phyloP scores from a whole-genome alignment of 768 basidiomycete species.

The Xanthoconium purpureum region DNA sequence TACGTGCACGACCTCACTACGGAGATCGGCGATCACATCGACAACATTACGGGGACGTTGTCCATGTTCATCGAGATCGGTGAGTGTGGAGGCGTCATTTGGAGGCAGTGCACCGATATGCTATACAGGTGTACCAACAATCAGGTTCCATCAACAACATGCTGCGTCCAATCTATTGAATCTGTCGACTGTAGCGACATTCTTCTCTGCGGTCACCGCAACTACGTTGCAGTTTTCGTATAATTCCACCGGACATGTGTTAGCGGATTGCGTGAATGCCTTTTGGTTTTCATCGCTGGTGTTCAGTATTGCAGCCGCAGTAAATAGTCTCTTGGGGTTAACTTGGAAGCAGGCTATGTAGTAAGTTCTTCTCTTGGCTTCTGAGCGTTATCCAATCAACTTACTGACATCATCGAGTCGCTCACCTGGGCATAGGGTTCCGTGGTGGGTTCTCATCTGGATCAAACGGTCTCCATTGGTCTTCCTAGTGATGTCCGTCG shows the following conservation, averaged over 20 bases:
- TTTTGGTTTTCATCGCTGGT: constrained; percentile 57
- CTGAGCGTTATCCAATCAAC: constrained; percentile 2
- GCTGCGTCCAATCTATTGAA: constrained; percentile 48
- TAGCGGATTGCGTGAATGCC: constrained; percentile 45
- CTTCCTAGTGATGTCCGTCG: constrained; percentile 80
- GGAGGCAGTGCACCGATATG: constrained; percentile 25
- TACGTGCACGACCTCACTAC: constrained; percentile 52
- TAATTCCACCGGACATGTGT: constrained; percentile 28
- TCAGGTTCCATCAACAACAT: constrained; percentile 53
- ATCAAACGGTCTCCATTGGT: constrained; percentile 82
- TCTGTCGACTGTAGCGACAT: constrained; percentile 51
- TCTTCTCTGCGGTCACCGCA: constrained; percentile 54
- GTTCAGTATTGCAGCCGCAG: constrained; percentile 53
- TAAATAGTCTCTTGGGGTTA: constrained; percentile 49
- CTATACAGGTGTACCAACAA: constrained; percentile 49
- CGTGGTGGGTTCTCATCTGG: constrained; percentile 71
- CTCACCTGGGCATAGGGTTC: constrained; percentile 53
- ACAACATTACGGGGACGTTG: constrained; percentile 49
- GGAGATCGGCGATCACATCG: constrained; percentile 54
- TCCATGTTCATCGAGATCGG: constrained; percentile 54
- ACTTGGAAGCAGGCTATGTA: constrained; percentile 60
- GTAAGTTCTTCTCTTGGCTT: constrained; percentile 33
- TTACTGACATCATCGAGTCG: constrained; percentile 37
- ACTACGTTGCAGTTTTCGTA: constrained; percentile 49
- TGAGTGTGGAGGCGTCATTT: constrained; percentile 28